These are phyloP conservation scores for Syzygium jambos DNA, from an alignment of 345 rosid genomes.

Conservation along the genomic window DNA sequence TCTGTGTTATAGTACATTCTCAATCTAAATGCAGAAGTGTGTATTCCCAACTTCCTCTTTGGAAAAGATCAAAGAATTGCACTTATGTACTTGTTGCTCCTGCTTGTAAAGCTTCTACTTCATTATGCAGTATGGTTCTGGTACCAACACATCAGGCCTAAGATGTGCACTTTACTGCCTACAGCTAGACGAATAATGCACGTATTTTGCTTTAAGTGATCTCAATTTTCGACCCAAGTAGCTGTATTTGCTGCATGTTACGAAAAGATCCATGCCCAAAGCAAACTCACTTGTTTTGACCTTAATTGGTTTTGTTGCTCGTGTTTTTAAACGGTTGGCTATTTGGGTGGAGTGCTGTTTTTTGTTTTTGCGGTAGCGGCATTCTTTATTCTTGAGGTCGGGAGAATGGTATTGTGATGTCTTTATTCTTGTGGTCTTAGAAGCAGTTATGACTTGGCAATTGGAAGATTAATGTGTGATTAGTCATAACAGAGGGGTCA, in stretches of 20 bases:
- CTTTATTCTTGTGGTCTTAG: background rate
- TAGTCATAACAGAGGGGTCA: background rate
- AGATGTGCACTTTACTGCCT: background rate
- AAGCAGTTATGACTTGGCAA: background rate
- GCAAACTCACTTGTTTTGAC: background rate
- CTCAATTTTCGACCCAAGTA: background rate
- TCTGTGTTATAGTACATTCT: background rate
- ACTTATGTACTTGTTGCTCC: background rate
- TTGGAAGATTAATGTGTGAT: background rate
- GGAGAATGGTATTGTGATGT: background rate
- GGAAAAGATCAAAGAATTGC: background rate
- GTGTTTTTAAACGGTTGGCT: conserved; percentile 56
- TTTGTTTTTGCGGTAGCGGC: conserved; percentile 78
- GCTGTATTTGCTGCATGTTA: background rate
- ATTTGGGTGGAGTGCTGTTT: conserved; percentile 69
- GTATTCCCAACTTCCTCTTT: background rate
- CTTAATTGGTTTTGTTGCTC: background rate
- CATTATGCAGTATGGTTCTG: background rate
- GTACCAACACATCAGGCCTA: background rate
- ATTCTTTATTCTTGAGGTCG: conserved; percentile 2
- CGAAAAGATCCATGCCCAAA: background rate
- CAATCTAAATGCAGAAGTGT: background rate
- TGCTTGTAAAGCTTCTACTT: background rate
- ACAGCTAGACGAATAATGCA: background rate
- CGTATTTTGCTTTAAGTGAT: background rate